Evolutionary conservation across 1,284 basidiomycete species (phyloP).

Genomic region (Blastosporella zonata): DNA sequence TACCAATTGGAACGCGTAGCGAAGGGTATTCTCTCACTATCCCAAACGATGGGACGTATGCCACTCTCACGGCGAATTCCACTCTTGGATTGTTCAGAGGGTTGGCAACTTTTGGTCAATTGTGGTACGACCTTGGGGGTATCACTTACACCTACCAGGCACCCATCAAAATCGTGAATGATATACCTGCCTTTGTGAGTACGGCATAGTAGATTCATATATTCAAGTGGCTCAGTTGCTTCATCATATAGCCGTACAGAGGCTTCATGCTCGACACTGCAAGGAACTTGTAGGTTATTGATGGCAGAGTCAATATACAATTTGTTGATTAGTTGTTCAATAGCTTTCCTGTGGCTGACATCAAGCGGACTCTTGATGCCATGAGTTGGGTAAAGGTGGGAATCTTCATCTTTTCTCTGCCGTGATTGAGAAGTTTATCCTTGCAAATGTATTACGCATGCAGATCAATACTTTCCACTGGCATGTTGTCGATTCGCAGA

Average conservation of each 20-base stretch:
- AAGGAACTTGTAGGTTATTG: constrained; percentile 39
- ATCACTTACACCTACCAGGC: constrained; percentile 56
- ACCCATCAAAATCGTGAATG: constrained; percentile 54
- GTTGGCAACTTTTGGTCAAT: constrained; percentile 78
- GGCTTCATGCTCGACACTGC: constrained; percentile 81
- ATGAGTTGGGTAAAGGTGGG: constrained; percentile 90
- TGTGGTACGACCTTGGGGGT: constrained; percentile 60
- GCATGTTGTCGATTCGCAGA: constrained; percentile 69
- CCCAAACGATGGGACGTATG: constrained; percentile 56
- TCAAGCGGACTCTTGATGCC: constrained; percentile 75
- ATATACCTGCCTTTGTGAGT: constrained; percentile 65
- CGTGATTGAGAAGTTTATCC: neutral
- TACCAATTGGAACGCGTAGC: constrained; percentile 49
- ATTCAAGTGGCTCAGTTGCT: constrained; percentile 6
- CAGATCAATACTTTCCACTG: constrained; percentile 54
- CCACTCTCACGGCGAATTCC: constrained; percentile 65
- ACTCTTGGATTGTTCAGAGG: constrained; percentile 80
- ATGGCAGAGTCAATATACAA: neutral
- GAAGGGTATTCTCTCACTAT: constrained; percentile 70
- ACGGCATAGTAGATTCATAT: neutral
- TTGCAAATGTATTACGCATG: constrained; percentile 27
- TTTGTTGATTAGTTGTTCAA: constrained; percentile 1
- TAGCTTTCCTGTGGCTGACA: constrained; percentile 65
- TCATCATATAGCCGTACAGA: constrained; percentile 57
- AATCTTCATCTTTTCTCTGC: constrained; percentile 33